These are phyloP conservation scores for Yueomyces sp. DNA, from an alignment of 805 yeast species.

Conservation along the genomic window DNA sequence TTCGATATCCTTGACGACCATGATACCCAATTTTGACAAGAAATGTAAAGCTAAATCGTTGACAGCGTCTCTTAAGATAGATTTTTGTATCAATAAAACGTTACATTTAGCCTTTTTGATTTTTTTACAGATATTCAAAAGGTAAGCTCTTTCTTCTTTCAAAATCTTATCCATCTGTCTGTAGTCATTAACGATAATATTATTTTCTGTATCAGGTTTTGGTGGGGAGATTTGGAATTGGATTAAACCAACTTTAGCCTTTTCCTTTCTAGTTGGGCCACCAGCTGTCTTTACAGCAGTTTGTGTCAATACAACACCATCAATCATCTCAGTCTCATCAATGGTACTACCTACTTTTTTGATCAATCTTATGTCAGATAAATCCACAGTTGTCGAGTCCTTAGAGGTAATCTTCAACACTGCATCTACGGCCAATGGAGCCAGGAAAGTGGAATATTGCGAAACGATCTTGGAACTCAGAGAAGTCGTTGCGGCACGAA, in stretches of 20 bases:
- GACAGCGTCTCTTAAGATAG: slow-evolving; percentile 90
- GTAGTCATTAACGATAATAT: slow-evolving; percentile 93
- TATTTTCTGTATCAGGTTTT: slow-evolving; percentile 95
- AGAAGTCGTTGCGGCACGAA: slow-evolving; percentile 91
- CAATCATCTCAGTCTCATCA: slow-evolving; percentile 86
- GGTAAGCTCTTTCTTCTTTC: slow-evolving; percentile 93
- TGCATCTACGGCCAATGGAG: slow-evolving; percentile 91
- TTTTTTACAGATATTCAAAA: slow-evolving; percentile 87
- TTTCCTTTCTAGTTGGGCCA: slow-evolving; percentile 89
- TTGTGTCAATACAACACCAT: slow-evolving; percentile 91
- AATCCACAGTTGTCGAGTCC: slow-evolving; percentile 55
- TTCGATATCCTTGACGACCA: slow-evolving; percentile 92
- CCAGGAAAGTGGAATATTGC: slow-evolving; percentile 72
- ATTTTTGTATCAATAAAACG: slow-evolving; percentile 78
- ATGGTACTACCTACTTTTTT: slow-evolving; percentile 97
- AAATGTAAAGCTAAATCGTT: slow-evolving; percentile 91
- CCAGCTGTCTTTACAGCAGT: slow-evolving; percentile 82
- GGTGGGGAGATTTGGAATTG: slow-evolving; percentile 96
- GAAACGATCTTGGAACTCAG: slow-evolving; percentile 90
- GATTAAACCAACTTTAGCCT: slow-evolving; percentile 78
- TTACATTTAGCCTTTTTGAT: slow-evolving; percentile 96
- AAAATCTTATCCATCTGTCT: slow-evolving; percentile 98
- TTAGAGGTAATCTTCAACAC: slow-evolving; percentile 65
- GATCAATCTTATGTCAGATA: slow-evolving; percentile 75
- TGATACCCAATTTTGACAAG: slow-evolving; percentile 78